A percentile compares a stretch with the other conserved stretches of the same genome.
These are phyloP conservation scores for Cercospora janseana DNA, from an alignment of 2,329 filamentous ascomycete species.

Conservation along the genomic window DNA sequence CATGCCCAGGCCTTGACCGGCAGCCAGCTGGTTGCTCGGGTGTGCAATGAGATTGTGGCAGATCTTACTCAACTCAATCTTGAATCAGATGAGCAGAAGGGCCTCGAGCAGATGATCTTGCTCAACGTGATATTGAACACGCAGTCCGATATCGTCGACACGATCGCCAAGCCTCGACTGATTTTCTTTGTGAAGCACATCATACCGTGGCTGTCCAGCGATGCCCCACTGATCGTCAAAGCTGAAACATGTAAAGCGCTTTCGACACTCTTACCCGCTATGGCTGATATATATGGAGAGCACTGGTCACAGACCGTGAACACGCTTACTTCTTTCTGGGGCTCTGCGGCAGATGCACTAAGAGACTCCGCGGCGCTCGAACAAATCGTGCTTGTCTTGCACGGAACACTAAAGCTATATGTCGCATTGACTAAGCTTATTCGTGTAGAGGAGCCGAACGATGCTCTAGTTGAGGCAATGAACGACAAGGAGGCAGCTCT, in stretches of 20 bases:
- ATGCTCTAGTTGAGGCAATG: constrained; percentile 77
- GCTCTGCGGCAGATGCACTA: constrained; percentile 6
- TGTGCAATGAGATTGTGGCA: constrained; percentile 61
- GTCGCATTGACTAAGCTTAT: constrained; percentile 59
- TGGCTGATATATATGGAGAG: constrained; percentile 80
- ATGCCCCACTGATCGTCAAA: constrained; percentile 52
- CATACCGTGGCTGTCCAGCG: constrained; percentile 63
- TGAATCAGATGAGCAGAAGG: constrained; percentile 31
- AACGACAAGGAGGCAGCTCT: constrained; percentile 58
- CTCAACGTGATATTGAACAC: constrained; percentile 55
- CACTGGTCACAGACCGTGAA: constrained; percentile 66
- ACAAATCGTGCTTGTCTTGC: constrained; percentile 47
- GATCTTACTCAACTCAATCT: constrained; percentile 55
- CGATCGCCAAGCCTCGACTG: constrained; percentile 62
- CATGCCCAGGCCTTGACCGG: constrained; percentile 51
- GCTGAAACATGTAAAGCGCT: constrained; percentile 57
- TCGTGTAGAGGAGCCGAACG: constrained; percentile 65
- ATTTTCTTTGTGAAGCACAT: constrained; percentile 82
- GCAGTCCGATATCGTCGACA: constrained; percentile 49
- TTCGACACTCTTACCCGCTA: constrained; percentile 63
- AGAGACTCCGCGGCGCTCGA: constrained; percentile 22
- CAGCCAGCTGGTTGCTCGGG: constrained; percentile 49
- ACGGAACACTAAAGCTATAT: constrained; percentile 72
- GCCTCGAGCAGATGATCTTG: constrained; percentile 50
- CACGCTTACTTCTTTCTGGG: constrained; percentile 41